phyloP scores from a whole-genome alignment of 805 yeast species.

The Suhomyces sp. region DNA sequence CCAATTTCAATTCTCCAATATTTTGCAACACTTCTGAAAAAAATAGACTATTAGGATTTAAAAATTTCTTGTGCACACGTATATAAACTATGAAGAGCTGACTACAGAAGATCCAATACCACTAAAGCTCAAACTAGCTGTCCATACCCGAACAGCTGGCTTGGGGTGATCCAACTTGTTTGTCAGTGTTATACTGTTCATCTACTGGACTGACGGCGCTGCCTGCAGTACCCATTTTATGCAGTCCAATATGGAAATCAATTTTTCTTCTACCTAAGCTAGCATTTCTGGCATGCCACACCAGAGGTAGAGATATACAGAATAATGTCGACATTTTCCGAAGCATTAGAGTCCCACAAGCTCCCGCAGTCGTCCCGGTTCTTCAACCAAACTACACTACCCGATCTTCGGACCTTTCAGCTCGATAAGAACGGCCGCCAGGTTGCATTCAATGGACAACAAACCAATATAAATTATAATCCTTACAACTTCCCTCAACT shows the following conservation, averaged over 20 bases:
- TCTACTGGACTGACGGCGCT: neutral
- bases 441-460: constrained; percentile 21
- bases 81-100: too few relatives aligned
- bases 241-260: constrained; percentile 2
- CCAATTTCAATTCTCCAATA: neutral
- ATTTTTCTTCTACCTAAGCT: neutral
- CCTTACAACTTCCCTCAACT: constrained; percentile 48
- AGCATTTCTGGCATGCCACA: neutral
- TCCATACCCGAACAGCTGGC: too few relatives aligned
- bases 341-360: constrained; percentile 11
- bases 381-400: constrained; percentile 19
- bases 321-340: constrained; percentile 1
- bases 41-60: neutral
- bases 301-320: neutral
- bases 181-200: too few relatives aligned
- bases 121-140: too few relatives aligned
- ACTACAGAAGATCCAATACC: too few relatives aligned
- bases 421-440: constrained; percentile 15
- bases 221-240: neutral
- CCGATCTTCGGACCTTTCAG: constrained; percentile 22
- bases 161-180: too few relatives aligned
- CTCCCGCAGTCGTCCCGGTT: constrained; percentile 28
- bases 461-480: constrained; percentile 33
- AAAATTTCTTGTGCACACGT: too few relatives aligned
- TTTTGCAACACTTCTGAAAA: neutral